A percentile compares a stretch with the other conserved stretches of the same genome.
Evolutionary conservation across 148 eudicot genomes (phyloP).

Genomic region (Silene conica): DNA sequence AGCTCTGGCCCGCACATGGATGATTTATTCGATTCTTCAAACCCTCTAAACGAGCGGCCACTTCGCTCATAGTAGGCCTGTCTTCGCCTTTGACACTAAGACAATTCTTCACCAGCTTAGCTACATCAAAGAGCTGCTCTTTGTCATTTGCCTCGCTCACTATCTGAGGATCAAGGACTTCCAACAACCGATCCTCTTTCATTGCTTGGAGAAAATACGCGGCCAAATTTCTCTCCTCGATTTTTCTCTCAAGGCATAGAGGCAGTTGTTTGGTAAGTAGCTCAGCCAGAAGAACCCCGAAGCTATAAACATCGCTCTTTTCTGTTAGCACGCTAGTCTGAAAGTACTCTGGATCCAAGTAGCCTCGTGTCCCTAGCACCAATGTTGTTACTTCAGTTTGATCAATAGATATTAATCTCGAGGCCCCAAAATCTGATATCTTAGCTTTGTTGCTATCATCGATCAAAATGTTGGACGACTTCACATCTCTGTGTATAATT

Average conservation of each 20-base stretch:
- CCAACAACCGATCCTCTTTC: conserved; percentile 14
- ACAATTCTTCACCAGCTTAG: conserved; percentile 16
- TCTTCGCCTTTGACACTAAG: conserved; percentile 11
- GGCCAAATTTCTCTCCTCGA: conserved; percentile 19
- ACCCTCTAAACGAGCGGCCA: conserved; percentile 10
- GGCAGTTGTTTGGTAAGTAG: conserved; percentile 23
- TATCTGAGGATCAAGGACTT: conserved; percentile 23
- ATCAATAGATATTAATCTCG: conserved; percentile 23
- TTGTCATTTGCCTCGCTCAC: conserved; percentile 17
- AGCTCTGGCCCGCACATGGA: background rate
- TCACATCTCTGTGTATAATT: conserved; percentile 23
- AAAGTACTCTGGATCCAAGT: conserved; percentile 30
- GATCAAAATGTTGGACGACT: conserved; percentile 5
- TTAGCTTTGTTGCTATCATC: conserved; percentile 18
- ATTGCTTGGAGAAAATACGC: conserved; percentile 11
- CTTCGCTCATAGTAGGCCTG: conserved; percentile 28
- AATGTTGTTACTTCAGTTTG: conserved; percentile 23
- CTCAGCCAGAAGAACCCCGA: conserved; percentile 25
- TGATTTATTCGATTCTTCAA: conserved; percentile 16
- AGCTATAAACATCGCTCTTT: conserved; percentile 29
- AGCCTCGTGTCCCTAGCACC: conserved; percentile 25
- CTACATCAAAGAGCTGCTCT: conserved; percentile 11
- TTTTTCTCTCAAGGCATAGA: background rate
- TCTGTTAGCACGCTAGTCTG: conserved; percentile 23
- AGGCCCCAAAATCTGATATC: conserved; percentile 27